Evolutionary conservation across 106 monocot species (phyloP), one percentile per base, ranked within the genome.

Genomic region (Platanthera guangdongensis): DNA sequence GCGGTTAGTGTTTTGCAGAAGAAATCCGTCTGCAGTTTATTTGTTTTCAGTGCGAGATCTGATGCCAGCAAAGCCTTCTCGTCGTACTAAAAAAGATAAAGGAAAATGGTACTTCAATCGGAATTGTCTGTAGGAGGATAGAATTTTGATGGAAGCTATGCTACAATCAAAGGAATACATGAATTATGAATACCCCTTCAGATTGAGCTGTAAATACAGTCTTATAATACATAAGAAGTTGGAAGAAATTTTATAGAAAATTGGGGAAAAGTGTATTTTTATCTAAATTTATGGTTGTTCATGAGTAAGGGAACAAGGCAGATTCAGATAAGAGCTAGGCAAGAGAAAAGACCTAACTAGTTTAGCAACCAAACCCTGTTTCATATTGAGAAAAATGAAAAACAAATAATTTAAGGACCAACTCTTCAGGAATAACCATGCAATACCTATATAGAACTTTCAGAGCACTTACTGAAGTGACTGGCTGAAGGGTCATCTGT

Each of bases 1-100:
- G 95, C 95, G 46, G 95, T 95, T 6, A 95, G 83, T 71, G 95
- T 95, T 85, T 95, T 95, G 73, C 95, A 95, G 72, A 95, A 95
- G 81, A 91, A 94, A 8, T 95, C 95, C 25, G 89, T 85, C 47
- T 84, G 89, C 50, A 83, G 87, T 72, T 77, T 87, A 50, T 72
- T 89, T 72, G 80, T 50, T 71, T 86, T 95, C 55, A 88, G 72
- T 64, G 87, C 85, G 79, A 87, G 75, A 62, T 95, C 89, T 30
- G 95, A 84, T 74, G 87, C 86, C 55, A 86, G 76, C 68, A 95
- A 69, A 52, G 92, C 84, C 70, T 95, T 89, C 84, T 92, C 87
- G 39, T 92, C 87, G 69, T 76, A 77, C 87, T 92, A 83, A 7
- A 1, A 28, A 64, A 74, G 78, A 73, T 53, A 48, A 78, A 63